Evolutionary conservation across 805 yeast genomes (phyloP).

Genomic region (Lipomyces yamanashiensis): DNA sequence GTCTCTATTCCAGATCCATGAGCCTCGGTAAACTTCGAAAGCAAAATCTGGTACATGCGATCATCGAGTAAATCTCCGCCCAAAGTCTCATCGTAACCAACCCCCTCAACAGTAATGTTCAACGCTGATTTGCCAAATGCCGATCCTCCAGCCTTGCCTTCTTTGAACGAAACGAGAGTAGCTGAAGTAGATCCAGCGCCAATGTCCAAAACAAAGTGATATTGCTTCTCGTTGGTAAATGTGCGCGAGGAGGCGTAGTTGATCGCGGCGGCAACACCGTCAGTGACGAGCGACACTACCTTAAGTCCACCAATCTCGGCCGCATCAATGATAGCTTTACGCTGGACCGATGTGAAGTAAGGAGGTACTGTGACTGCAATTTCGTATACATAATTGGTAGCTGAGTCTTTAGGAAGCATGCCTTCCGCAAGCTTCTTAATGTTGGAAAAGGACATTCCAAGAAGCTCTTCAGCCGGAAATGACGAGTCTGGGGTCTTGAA

Average conservation of each 20-base stretch:
- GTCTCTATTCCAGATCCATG: slow-evolving; percentile 51
- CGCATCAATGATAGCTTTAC: slow-evolving; percentile 73
- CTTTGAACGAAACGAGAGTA: slow-evolving; percentile 71
- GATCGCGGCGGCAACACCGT: slow-evolving; percentile 89
- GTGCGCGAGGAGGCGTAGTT: slow-evolving; percentile 70
- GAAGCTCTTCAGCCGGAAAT: slow-evolving; percentile 72
- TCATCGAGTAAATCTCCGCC: slow-evolving; percentile 81
- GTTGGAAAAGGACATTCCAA: slow-evolving; percentile 81
- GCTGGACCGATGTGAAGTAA: slow-evolving; percentile 63
- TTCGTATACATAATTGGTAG: slow-evolving; percentile 58
- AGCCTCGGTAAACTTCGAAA: slow-evolving; percentile 59
- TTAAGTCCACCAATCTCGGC: slow-evolving; percentile 70
- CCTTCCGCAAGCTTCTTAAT: slow-evolving; percentile 66
- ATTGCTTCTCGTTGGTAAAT: slow-evolving; percentile 54
- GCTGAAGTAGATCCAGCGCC: slow-evolving; percentile 93
- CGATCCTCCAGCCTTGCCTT: slow-evolving; percentile 43
- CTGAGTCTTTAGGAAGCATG: slow-evolving; percentile 59
- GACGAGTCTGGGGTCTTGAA: slow-evolving; percentile 55
- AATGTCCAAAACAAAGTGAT: slow-evolving; percentile 80
- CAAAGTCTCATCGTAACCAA: slow-evolving; percentile 66
- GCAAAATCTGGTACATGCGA: slow-evolving; percentile 63
- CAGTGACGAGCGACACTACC: slow-evolving; percentile 75
- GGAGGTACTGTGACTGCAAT: slow-evolving; percentile 81
- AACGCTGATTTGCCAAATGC: slow-evolving; percentile 39
- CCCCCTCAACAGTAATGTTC: slow-evolving; percentile 67